Conservation (phyloP, 23 red algal genomes). For the Agarophyton chilense region DNA sequence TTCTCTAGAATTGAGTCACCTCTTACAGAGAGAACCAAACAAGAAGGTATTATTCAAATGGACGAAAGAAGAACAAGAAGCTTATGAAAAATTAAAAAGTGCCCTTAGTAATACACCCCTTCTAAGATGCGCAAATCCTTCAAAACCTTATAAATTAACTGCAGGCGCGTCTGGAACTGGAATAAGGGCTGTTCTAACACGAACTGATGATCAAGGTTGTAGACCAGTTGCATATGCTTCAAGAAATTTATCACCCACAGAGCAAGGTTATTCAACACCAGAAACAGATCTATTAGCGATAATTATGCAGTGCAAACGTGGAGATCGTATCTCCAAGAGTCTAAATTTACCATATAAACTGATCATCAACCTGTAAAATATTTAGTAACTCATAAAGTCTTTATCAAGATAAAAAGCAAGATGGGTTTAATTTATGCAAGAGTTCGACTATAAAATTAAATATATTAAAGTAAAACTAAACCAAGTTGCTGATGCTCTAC, state of each 20-base stretch:
- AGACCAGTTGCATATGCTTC: conserved; percentile 42
- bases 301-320: conserved; percentile 4
- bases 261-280: conserved; percentile 38
- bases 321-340: conserved; percentile 50
- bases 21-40: conserved; percentile 22
- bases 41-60: background rate
- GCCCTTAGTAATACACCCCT: conserved; percentile 17
- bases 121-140: background rate
- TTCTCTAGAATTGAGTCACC: conserved; percentile 3
- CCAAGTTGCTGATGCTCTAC: conserved; percentile 37
- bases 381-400: conserved; percentile 14
- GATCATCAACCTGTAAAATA: conserved; percentile 40
- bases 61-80: background rate
- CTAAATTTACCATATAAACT: conserved; percentile 4
- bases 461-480: conserved; percentile 46
- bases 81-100: background rate
- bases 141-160: conserved; percentile 12
- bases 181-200: conserved; percentile 21
- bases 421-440: conserved; percentile 18
- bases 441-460: conserved; percentile 29
- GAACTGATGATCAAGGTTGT: conserved; percentile 28
- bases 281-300: conserved; percentile 37
- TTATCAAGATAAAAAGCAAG: conserved; percentile 12
- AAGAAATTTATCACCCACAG: conserved; percentile 19
- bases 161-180: conserved; percentile 11